Evolutionary conservation across 225 moss, liverwort and hornwort species (phyloP).

Genomic region (Ulota crispa): DNA sequence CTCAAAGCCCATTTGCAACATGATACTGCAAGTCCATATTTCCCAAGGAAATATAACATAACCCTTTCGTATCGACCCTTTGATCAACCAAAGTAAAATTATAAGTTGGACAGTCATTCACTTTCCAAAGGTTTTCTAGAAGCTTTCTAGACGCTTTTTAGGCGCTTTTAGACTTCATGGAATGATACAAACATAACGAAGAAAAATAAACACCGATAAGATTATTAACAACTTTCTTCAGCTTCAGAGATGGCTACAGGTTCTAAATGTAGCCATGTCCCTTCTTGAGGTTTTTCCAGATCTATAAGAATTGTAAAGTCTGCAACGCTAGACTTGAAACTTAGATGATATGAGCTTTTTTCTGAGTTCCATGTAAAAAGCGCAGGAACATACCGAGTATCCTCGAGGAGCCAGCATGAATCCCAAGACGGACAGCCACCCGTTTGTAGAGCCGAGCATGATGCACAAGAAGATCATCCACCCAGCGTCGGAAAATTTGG

Average conservation of each 20-base stretch:
- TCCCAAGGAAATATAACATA: background rate
- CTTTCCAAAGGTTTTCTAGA: no score
- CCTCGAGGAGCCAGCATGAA: conserved; percentile 77
- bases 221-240: background rate
- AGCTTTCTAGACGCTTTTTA: no score
- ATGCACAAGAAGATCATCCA: conserved; percentile 80
- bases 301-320: background rate
- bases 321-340: background rate
- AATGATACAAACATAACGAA: background rate
- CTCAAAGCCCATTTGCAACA: no score
- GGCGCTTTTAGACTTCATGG: no score
- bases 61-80: background rate
- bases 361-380: background rate
- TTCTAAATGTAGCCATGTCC: background rate
- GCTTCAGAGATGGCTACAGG: background rate
- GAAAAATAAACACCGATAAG: background rate
- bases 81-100: background rate
- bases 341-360: background rate
- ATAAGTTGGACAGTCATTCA: no score
- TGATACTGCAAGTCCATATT: background rate
- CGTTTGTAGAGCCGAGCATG: conserved; percentile 70
- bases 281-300: background rate
- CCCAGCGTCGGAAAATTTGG: conserved; percentile 69
- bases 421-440: conserved; percentile 63
- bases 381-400: conserved; percentile 48